Evolutionary conservation across 2,329 filamentous ascomycete species (phyloP).

Genomic region (Zymoseptoria passerinii): DNA sequence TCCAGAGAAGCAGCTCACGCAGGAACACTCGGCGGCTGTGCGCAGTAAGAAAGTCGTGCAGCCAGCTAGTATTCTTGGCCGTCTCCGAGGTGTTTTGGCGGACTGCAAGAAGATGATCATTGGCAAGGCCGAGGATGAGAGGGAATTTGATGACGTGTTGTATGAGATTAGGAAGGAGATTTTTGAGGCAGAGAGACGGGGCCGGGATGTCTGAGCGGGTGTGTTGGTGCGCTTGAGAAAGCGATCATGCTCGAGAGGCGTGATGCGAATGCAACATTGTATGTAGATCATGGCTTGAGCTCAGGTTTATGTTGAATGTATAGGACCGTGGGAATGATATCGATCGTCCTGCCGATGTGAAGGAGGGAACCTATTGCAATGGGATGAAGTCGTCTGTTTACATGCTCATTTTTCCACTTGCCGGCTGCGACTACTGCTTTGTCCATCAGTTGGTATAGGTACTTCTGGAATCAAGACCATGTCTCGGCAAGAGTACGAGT

Average conservation of each 20-base stretch:
- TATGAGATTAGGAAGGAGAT: constrained; percentile 70
- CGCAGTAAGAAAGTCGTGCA: constrained; percentile 30
- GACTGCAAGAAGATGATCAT: constrained; percentile 53
- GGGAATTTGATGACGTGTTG: constrained; percentile 66
- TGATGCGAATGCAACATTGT: not conserved
- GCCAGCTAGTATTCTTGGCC: constrained; percentile 44
- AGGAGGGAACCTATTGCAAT: not conserved
- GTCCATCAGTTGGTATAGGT: no score
- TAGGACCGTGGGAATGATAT: not conserved
- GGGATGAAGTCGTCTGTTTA: not conserved
- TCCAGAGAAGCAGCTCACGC: constrained; percentile 5
- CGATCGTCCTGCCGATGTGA: not conserved
- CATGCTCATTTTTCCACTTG: no score
- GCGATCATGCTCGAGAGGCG: no score
- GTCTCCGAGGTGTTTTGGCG: constrained; percentile 49
- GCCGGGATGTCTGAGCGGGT: not conserved
- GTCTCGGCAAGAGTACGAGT: no score
- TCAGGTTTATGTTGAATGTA: not conserved
- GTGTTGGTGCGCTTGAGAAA: not conserved
- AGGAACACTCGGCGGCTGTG: not conserved
- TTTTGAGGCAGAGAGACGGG: constrained; percentile 50
- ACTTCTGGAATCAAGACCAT: no score
- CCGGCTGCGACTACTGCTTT: no score
- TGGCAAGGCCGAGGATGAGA: constrained; percentile 57
- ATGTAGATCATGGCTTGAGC: not conserved